These are phyloP conservation scores for Suhomyces wounanorum DNA, from an alignment of 1,139 yeast genomes.

Conservation along the genomic window DNA sequence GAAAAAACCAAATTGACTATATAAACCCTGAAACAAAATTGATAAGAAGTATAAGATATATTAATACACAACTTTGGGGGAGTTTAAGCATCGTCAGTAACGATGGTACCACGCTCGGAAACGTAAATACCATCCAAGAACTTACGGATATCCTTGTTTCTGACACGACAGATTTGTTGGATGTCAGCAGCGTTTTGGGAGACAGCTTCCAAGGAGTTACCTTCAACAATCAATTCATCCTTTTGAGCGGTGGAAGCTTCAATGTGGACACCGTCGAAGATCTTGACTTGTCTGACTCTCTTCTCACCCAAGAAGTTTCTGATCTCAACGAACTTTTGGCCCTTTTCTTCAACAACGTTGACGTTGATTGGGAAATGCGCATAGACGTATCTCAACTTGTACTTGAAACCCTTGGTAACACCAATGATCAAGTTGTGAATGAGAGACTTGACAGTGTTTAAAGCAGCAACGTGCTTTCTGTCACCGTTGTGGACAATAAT, in stretches of 20 bases:
- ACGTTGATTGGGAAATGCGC: constrained; percentile 99
- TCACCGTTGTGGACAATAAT: constrained; percentile 97
- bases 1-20: constrained; percentile 33
- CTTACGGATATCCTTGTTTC: constrained; percentile 99
- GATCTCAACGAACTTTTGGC: constrained; percentile 82
- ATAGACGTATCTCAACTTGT: constrained; percentile 99
- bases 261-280: constrained; percentile 86
- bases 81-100: constrained; percentile 46
- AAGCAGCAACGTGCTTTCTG: constrained; percentile 99
- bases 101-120: constrained; percentile 91
- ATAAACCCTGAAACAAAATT: constrained; percentile 28
- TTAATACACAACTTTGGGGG: constrained; percentile 22
- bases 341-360: constrained; percentile 77
- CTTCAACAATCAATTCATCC: constrained; percentile 90
- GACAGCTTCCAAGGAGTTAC: constrained; percentile 97
- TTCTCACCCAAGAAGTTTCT: constrained; percentile 99
- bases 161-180: constrained; percentile 97
- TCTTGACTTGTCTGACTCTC: constrained; percentile 84
- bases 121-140: constrained; percentile 99
- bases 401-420: constrained; percentile 98
- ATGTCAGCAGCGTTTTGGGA: constrained; percentile 98
- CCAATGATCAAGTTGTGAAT: constrained; percentile 94
- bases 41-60: constrained; percentile 24
- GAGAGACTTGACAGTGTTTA: constrained; percentile 97
- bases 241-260: constrained; percentile 82